Evolutionary conservation across 768 basidiomycete genomes (phyloP).

Genomic region (Infundibulicybe gibba): DNA sequence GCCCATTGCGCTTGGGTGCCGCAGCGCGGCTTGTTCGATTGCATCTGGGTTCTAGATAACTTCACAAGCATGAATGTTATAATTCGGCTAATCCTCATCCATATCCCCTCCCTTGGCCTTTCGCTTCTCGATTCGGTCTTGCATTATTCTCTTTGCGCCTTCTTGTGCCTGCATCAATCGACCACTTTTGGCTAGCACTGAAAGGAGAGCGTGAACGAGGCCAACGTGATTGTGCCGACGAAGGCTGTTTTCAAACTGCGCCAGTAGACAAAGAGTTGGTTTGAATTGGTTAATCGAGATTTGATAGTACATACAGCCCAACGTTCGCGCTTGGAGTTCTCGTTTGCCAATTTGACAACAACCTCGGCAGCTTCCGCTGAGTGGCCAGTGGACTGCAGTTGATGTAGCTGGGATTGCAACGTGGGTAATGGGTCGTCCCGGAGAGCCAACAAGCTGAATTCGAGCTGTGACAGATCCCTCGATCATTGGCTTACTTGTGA

Average conservation of each 20-base stretch:
- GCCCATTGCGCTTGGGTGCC: too few relatives aligned
- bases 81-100: conserved; percentile 37
- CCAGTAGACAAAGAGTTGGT: conserved; percentile 3
- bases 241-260: conserved; percentile 83
- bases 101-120: conserved; percentile 42
- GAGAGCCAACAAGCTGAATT: conserved; percentile 89
- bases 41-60: too few relatives aligned
- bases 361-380: conserved; percentile 47
- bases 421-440: conserved; percentile 76
- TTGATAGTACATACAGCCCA: conserved; percentile 66
- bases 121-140: conserved; percentile 39
- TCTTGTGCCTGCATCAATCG: conserved; percentile 51
- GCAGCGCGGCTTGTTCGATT: too few relatives aligned
- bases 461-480: conserved; percentile 50
- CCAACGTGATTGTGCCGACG: conserved; percentile 87
- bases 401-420: conserved; percentile 57
- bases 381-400: conserved; percentile 39
- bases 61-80: too few relatives aligned
- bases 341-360: conserved; percentile 54
- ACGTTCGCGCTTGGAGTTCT: conserved; percentile 71
- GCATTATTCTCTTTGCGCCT: conserved; percentile 40
- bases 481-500: conserved; percentile 6
- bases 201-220: conserved; percentile 69
- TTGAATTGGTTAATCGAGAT: conserved; percentile 1
- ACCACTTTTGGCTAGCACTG: conserved; percentile 69